Evolutionary conservation across 2,329 filamentous ascomycete species (phyloP).

Genomic region (Arthroderma sp.): DNA sequence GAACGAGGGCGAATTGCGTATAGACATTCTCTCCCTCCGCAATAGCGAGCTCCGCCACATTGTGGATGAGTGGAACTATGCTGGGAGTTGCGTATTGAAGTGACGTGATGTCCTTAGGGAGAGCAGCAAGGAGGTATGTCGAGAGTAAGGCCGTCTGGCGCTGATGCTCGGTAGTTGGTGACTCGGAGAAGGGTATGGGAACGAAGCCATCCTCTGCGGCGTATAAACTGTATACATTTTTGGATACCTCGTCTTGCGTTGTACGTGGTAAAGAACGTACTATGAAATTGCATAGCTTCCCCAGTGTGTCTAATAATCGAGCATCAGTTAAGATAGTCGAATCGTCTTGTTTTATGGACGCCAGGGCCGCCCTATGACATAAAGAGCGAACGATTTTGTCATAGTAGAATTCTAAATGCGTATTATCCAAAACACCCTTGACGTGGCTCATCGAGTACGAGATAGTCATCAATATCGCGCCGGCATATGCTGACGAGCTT

Average conservation of each 20-base stretch:
- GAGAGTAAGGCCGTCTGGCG: slow-evolving; percentile 42
- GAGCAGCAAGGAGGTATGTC: slow-evolving; percentile 43
- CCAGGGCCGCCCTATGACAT: slow-evolving; percentile 25
- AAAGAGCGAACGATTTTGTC: slow-evolving; percentile 38
- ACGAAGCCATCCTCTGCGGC: slow-evolving; percentile 21
- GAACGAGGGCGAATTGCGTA: slow-evolving; percentile 28
- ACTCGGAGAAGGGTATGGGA: slow-evolving; percentile 22
- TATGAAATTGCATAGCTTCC: slow-evolving; percentile 47
- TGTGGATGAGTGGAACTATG: slow-evolving; percentile 22
- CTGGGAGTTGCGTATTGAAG: slow-evolving; percentile 21
- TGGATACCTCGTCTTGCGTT: slow-evolving; percentile 38
- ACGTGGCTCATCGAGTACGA: slow-evolving; percentile 45
- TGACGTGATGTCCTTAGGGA: slow-evolving; percentile 26
- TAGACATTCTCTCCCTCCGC: slow-evolving; percentile 19
- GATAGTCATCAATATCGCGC: slow-evolving; percentile 46
- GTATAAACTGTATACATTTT: slow-evolving; percentile 44
- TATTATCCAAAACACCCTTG: slow-evolving; percentile 31
- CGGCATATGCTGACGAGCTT: slow-evolving; percentile 41
- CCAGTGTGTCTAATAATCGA: slow-evolving; percentile 44
- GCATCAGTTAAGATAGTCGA: slow-evolving; percentile 36
- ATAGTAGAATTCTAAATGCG: slow-evolving; percentile 34
- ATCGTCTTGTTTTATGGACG: slow-evolving; percentile 20
- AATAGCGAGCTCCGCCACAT: slow-evolving; percentile 23
- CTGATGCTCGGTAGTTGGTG: slow-evolving; percentile 19
- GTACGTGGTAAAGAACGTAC: slow-evolving; percentile 40